A percentile compares a stretch with the other conserved stretches of the same genome.
Conservation (phyloP, 805 yeast species). For the Nakazawaea wickerhamii region DNA sequence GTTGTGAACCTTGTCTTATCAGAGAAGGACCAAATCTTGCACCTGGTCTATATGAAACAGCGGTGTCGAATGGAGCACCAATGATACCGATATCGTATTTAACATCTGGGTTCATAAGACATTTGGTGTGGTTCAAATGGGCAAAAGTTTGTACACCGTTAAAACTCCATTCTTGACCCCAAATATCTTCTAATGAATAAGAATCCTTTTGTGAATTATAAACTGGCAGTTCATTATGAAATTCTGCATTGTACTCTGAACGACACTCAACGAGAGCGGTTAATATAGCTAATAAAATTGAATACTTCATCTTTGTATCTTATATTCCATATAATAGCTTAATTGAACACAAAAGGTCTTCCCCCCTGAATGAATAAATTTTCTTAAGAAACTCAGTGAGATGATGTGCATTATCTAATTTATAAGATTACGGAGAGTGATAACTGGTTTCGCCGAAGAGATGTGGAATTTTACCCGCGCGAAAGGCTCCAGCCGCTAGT, state of each 20-base stretch:
- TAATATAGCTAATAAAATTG: slow-evolving; percentile 9
- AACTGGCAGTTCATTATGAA: slow-evolving; percentile 8
- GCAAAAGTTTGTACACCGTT: slow-evolving; percentile 70
- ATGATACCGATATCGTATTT: slow-evolving; percentile 65
- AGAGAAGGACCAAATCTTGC: slow-evolving; percentile 82
- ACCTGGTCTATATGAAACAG: slow-evolving; percentile 72
- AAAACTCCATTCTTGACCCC: slow-evolving; percentile 76
- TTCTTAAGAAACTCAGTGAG: too few relatives aligned
- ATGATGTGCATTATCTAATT: too few relatives aligned
- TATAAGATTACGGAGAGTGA: too few relatives aligned
- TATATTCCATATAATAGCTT: too few relatives aligned
- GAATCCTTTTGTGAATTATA: slow-evolving; percentile 20
- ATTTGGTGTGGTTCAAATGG: slow-evolving; percentile 56
- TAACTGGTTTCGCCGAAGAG: too few relatives aligned
- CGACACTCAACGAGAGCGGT: slow-evolving; percentile 4
- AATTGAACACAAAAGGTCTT: too few relatives aligned
- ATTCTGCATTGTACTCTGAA: slow-evolving; percentile 2
- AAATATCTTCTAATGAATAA: slow-evolving; percentile 45
- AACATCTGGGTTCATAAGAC: slow-evolving; percentile 43
- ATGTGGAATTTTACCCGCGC: neutral
- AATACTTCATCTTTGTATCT: slow-evolving; percentile 7
- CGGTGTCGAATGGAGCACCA: slow-evolving; percentile 84
- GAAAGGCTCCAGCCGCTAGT: neutral
- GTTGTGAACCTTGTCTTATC: slow-evolving; percentile 60
- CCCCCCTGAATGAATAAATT: too few relatives aligned